Evolutionary conservation across 208 protist genomes (phyloP).

Genomic region (Angomonas deanei): DNA sequence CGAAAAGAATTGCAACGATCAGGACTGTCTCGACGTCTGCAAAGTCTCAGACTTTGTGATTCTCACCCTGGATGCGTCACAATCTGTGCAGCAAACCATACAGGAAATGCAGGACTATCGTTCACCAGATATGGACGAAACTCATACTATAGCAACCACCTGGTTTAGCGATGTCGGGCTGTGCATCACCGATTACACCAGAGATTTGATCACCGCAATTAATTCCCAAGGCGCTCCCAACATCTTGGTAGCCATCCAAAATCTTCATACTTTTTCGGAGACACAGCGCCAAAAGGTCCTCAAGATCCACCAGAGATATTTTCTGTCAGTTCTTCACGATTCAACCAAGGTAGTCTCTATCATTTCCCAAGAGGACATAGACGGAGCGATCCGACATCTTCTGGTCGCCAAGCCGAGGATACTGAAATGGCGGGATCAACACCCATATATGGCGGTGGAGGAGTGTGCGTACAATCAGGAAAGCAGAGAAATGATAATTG

Average conservation of each 20-base stretch:
- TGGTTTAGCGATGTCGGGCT: constrained; percentile 84
- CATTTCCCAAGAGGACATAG: constrained; percentile 33
- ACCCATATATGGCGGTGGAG: constrained; percentile 78
- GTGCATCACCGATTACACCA: constrained; percentile 85
- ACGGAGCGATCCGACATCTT: constrained; percentile 49
- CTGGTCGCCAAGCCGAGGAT: constrained; percentile 61
- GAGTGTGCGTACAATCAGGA: constrained; percentile 32
- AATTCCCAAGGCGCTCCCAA: constrained; percentile 74
- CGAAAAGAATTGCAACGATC: constrained; percentile 77
- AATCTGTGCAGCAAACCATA: constrained; percentile 79
- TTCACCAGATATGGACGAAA: constrained; percentile 22
- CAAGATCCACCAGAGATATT: constrained; percentile 81
- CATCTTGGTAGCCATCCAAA: constrained; percentile 71
- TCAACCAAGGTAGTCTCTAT: constrained; percentile 56
- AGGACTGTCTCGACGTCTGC: constrained; percentile 73
- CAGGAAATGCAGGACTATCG: constrained; percentile 41
- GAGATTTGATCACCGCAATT: constrained; percentile 60
- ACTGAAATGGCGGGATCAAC: constrained; percentile 82
- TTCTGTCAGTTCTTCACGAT: constrained; percentile 73
- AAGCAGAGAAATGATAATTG: constrained; percentile 49
- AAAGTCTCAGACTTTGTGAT: constrained; percentile 84
- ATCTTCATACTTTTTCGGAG: constrained; percentile 72
- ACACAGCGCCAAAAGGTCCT: constrained; percentile 71
- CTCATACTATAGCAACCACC: constrained; percentile 51
- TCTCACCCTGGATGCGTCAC: constrained; percentile 69